Base-by-base conservation (phyloP, 2,329 filamentous ascomycete genomes). In the Xylaria sp. region DNA sequence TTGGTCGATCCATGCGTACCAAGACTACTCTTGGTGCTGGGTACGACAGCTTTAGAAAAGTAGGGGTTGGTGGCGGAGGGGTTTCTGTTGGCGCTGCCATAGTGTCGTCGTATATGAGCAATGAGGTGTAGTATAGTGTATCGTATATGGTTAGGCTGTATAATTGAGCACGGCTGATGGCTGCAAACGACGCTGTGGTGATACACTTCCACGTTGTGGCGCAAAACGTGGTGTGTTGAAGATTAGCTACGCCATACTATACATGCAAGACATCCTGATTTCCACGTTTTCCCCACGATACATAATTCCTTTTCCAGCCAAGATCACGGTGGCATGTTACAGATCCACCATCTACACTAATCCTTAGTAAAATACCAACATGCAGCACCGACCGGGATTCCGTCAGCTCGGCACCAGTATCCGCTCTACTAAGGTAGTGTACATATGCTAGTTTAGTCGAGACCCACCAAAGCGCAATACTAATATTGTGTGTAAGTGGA, bases 1-100 rank as follows among this genome's bases (percentile, higher is more conserved):
- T 64, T 10, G 80, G 79, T 15, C 82, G 75, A 71, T 82, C 80
- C 73, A 83, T 78, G 5, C 80, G 82, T 66, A 84, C 78, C 46
- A 82, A 77, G 6, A 84, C 72, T 52, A 83, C 78, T 8, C 80
- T 78, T 6, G 81, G 79, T 39, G 82, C 77, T 13, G 83, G 83
- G 39, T 81, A 83, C 5, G 81, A 81, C 39, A 79, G 72, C 63
- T 72, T 76, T n/a, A 80, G 77, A 62, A 79, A 80, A 10, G 71
- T 72, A 9, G 78, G 76, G 1, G 78, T 78, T 50, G 78, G 74
- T 20, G 78, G 79, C 10, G 79, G 77, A 23, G 74, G 73, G n/a
- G 76, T 79, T 39, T 73, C 76, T 67, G 76, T 82, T 63, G 69
- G 77, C 72, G 69, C 58, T 70, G 54, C 72, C 68, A 57, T 75